Base-by-base conservation (phyloP, 2,329 filamentous ascomycete genomes). In the Xylariaceae sp. region DNA sequence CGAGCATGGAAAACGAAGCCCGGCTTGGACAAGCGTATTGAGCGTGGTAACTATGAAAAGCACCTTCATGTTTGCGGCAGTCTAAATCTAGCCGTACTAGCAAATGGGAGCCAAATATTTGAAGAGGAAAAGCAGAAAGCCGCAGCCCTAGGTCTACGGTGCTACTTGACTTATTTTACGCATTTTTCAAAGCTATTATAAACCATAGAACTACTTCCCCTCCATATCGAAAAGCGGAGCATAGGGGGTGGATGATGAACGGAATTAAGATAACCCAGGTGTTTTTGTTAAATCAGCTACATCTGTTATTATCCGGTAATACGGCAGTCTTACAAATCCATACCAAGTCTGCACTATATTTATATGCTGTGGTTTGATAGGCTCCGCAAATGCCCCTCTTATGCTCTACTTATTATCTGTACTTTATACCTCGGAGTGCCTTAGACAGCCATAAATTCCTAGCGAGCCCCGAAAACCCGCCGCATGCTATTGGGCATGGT, bases 1-100 rank as follows among this genome's bases (percentile, higher is more conserved):
- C 4, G 50, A 56, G 43, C 58, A 60, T 33, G 53, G 55, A 47
- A 60, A 60, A 23, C 58, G 55, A 27, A 60, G 58, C 16, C 57
- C 57, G 9, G 57, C 57, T 46, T 57, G 48, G 16, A 59, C 57
- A 43, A 50, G 41, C 29, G 37, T 53, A 16, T 37, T 35, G 30
- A 59, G 53, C n/a, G 53, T 53, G 15, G 46, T 50, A 35, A 43
- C 18, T n/a, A 35, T 42, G 29, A 46, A 35, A 54, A 18, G 32
- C 57, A 50, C 53, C 57, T 59, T 59, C 57, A 59, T 59, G 18
- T 53, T 57, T 30, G 26, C 39, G 27, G 26, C 50, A 49, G 33
- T 24, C 24, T 40, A 11, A 30, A 15, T 8, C 37, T 50, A 8
- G 16, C 2, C 21, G 24, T 37, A 16, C 16, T 51, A 8, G 24